Percentiles rank a stretch among this genome's conserved stretches.
phyloP scores from a whole-genome alignment of 2,329 filamentous ascomycete genomes.

The Aspergillus hiratsukae region DNA sequence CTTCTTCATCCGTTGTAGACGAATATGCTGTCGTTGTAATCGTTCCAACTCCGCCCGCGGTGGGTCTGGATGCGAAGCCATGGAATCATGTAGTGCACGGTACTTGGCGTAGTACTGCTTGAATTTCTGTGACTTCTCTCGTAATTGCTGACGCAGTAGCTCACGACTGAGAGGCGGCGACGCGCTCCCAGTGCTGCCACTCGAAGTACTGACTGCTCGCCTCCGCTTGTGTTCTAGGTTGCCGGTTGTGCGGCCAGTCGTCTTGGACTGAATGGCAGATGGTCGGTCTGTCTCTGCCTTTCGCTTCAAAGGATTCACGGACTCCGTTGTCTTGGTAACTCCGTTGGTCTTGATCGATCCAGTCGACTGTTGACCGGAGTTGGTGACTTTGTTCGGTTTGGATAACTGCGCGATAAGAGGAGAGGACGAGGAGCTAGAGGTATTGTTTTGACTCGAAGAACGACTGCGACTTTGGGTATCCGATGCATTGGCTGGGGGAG shows the following conservation, averaged over 20 bases:
- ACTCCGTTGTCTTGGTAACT: slow-evolving; percentile 21
- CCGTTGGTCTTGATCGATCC: slow-evolving; percentile 22
- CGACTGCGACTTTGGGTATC: slow-evolving; percentile 48
- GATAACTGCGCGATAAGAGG: slow-evolving; percentile 40
- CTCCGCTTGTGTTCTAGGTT: slow-evolving; percentile 42
- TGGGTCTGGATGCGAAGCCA: slow-evolving; percentile 38
- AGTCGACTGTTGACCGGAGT: slow-evolving; percentile 18
- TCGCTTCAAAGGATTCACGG: slow-evolving; percentile 36
- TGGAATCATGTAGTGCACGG: slow-evolving; percentile 49
- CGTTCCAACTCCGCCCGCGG: slow-evolving; percentile 49
- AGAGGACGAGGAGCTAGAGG: slow-evolving; percentile 45
- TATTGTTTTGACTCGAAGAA: slow-evolving; percentile 39
- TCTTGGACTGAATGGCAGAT: slow-evolving; percentile 13
- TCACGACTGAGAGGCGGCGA: slow-evolving; percentile 37
- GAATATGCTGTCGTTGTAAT: slow-evolving; percentile 51
- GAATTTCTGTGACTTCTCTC: slow-evolving; percentile 45
- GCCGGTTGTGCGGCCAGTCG: slow-evolving; percentile 26
- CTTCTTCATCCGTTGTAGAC: slow-evolving; percentile 53
- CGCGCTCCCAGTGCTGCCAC: slow-evolving; percentile 40
- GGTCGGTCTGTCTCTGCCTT: slow-evolving; percentile 35
- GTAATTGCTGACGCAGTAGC: slow-evolving; percentile 34
- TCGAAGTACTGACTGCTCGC: slow-evolving; percentile 33
- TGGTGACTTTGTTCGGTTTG: slow-evolving; percentile 22
- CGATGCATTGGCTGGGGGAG: slow-evolving; percentile 58
- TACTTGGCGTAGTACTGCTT: slow-evolving; percentile 57